Percentiles rank a stretch among this genome's conserved stretches.
phyloP scores from a whole-genome alignment of 2,329 filamentous ascomycete genomes.

The Calonectria hongkongensis region DNA sequence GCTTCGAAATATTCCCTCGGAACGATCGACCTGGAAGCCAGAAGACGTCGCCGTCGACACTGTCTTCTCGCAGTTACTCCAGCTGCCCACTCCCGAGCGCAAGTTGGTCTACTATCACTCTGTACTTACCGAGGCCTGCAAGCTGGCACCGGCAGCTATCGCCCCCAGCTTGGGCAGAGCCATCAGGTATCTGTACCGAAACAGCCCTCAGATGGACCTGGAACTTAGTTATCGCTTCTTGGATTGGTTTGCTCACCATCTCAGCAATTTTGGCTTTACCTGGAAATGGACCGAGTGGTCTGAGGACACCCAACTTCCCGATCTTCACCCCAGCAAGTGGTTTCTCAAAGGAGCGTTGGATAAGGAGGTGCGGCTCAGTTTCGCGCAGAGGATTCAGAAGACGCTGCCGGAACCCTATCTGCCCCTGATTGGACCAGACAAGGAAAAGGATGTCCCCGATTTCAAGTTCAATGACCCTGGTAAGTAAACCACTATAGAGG shows the following conservation, averaged over 20 bases:
- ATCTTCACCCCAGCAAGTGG: constrained; percentile 90
- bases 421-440: constrained; percentile 85
- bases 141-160: constrained; percentile 96
- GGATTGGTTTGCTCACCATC: constrained; percentile 98
- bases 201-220: constrained; percentile 87
- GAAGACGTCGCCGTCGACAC: constrained; percentile 98
- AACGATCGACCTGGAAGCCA: constrained; percentile 92
- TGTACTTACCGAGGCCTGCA: constrained; percentile 95
- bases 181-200: constrained; percentile 92
- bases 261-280: constrained; percentile 99
- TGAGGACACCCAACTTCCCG: constrained; percentile 85
- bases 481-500: constrained; percentile 64
- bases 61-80: constrained; percentile 95
- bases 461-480: constrained; percentile 91
- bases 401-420: constrained; percentile 92
- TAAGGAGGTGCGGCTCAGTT: constrained; percentile 97
- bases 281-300: constrained; percentile 99
- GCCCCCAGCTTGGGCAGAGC: constrained; percentile 94
- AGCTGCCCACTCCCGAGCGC: constrained; percentile 90
- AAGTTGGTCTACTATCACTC: constrained; percentile 98
- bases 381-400: constrained; percentile 95
- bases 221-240: constrained; percentile 91
- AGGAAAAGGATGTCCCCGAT: constrained; percentile 96
- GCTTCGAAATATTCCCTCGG: constrained; percentile 80
- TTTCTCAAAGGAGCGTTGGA: constrained; percentile 94